These are phyloP conservation scores for Teunomyces lycoperdinae DNA, from an alignment of 805 yeast species.

Conservation along the genomic window DNA sequence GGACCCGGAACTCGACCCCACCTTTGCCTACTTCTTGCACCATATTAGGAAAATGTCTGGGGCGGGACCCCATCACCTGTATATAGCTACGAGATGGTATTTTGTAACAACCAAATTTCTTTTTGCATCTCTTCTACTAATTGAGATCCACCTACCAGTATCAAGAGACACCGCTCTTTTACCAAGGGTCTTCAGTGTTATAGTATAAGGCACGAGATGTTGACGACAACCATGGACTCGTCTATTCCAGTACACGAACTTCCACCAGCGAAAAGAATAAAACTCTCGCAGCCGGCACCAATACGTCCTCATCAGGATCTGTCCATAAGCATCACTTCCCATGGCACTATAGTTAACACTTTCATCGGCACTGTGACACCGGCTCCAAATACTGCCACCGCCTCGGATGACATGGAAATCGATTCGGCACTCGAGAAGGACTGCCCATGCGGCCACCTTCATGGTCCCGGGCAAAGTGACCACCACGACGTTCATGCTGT, in stretches of 20 bases:
- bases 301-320: not conserved
- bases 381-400: not conserved
- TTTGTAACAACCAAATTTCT: not conserved
- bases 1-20: no score
- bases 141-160: not conserved
- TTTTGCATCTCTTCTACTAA: not conserved
- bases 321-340: not conserved
- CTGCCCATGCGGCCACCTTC: slow-evolving; percentile 15
- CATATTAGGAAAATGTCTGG: not conserved
- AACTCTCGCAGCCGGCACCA: slow-evolving; percentile 9
- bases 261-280: slow-evolving; percentile 7
- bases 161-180: not conserved
- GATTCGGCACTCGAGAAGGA: slow-evolving; percentile 1
- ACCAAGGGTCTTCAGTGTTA: no score
- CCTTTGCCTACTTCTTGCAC: no score
- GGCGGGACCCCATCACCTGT: not conserved
- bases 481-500: slow-evolving; percentile 12
- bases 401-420: not conserved
- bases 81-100: not conserved
- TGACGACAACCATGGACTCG: not conserved
- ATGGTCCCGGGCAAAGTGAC: slow-evolving; percentile 16
- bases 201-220: no score
- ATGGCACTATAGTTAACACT: slow-evolving; percentile 4
- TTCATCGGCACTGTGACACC: slow-evolving; percentile 7
- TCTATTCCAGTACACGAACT: not conserved